A percentile compares a stretch with the other conserved stretches of the same genome.
Evolutionary conservation across 192 early-diverging fungal genomes (phyloP).

Genomic region (Helicostylum pulchrum): DNA sequence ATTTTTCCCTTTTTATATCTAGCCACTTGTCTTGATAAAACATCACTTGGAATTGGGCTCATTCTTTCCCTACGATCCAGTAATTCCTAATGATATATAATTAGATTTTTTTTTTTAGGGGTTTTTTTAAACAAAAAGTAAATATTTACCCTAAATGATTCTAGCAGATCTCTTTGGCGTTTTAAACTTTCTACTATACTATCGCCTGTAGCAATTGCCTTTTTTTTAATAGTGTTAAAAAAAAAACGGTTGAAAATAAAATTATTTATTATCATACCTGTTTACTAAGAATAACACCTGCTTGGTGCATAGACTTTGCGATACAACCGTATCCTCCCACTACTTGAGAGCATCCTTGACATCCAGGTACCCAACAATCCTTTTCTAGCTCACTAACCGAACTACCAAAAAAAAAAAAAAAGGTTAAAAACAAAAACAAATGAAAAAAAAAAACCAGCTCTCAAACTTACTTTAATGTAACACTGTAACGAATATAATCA

Average conservation of each 20-base stretch:
- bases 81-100: constrained; percentile 34
- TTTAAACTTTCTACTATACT: constrained; percentile 58
- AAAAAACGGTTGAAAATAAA: no score
- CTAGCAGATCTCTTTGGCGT: constrained; percentile 60
- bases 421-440: neutral
- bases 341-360: constrained; percentile 53
- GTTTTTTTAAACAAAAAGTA: neutral
- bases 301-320: constrained; percentile 41
- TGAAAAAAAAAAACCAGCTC: neutral
- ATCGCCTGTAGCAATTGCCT: constrained; percentile 37
- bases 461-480: constrained; percentile 45
- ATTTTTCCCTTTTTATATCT: constrained; percentile 2
- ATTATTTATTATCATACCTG: constrained; percentile 6
- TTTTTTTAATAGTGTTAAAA: neutral
- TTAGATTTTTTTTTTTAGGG: neutral
- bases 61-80: constrained; percentile 54
- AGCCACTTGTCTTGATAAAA: constrained; percentile 31
- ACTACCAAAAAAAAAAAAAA: constrained; percentile 30
- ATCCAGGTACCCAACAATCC: constrained; percentile 54
- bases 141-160: constrained; percentile 46
- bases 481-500: constrained; percentile 54
- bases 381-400: constrained; percentile 50
- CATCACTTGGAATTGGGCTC: neutral
- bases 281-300: constrained; percentile 38
- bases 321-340: constrained; percentile 48